These are phyloP conservation scores for Crepidotus variabilis DNA, from an alignment of 768 basidiomycete genomes.

Conservation along the genomic window DNA sequence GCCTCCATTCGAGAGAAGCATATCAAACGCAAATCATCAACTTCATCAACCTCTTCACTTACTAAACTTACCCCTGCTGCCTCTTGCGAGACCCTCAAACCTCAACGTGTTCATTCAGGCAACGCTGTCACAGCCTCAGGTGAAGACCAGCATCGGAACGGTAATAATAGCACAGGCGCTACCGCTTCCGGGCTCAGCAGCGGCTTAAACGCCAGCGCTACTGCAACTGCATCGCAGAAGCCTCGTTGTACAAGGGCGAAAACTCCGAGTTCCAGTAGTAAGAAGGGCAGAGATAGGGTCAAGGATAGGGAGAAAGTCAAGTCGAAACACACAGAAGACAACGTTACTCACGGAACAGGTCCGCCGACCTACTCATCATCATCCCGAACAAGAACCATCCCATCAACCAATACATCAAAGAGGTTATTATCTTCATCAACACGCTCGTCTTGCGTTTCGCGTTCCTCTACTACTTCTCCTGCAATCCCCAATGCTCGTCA, in stretches of 20 bases:
- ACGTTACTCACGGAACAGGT: background rate
- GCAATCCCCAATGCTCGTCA: slow-evolving; percentile 19
- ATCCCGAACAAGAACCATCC: background rate
- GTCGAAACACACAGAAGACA: background rate
- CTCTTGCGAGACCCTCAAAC: background rate
- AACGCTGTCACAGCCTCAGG: background rate
- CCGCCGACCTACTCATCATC: background rate
- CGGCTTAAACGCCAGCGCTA: background rate
- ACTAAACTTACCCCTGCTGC: background rate
- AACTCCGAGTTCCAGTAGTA: background rate
- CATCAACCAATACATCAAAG: background rate
- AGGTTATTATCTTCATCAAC: slow-evolving; percentile 1
- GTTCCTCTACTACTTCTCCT: slow-evolving; percentile 2
- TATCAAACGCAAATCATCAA: background rate
- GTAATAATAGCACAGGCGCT: background rate
- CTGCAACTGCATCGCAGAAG: background rate
- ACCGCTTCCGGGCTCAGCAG: background rate
- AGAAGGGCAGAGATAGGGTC: background rate
- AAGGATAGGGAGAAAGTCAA: background rate
- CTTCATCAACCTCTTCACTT: background rate
- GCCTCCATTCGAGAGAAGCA: background rate
- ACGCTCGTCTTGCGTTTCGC: background rate
- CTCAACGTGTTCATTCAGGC: background rate
- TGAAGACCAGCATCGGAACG: background rate
- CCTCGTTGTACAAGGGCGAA: background rate